A percentile compares a stretch with the other conserved stretches of the same genome.
These are phyloP conservation scores for Lactarius hatsudake DNA, from an alignment of 768 basidiomycete genomes.

Conservation along the genomic window DNA sequence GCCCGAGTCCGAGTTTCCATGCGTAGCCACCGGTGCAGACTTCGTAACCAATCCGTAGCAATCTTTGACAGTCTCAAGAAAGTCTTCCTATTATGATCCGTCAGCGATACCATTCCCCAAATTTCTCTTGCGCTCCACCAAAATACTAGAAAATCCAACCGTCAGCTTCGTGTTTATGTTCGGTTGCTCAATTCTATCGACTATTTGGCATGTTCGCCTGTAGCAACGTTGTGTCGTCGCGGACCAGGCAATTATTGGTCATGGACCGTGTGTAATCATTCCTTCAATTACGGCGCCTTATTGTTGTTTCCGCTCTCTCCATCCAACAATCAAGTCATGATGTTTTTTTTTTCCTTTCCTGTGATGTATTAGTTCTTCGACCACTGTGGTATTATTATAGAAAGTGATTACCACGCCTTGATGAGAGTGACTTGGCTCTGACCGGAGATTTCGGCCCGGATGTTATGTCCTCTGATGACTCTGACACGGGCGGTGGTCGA, in stretches of 20 bases:
- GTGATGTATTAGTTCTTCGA: background rate
- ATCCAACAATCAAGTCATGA: background rate
- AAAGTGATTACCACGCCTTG: slow-evolving; percentile 8
- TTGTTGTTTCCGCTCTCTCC: background rate
- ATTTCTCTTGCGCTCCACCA: background rate
- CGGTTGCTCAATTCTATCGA: slow-evolving; percentile 26
- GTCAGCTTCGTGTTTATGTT: slow-evolving; percentile 6
- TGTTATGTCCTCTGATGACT: slow-evolving; percentile 12
- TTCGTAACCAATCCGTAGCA: background rate
- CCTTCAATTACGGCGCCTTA: slow-evolving; percentile 5
- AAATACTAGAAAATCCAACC: background rate
- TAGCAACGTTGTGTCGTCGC: background rate
- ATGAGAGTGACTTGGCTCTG: background rate
- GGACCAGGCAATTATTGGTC: background rate
- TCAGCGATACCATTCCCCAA: slow-evolving; percentile 16
- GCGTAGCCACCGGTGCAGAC: background rate
- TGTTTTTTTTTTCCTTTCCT: background rate
- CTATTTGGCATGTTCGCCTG: slow-evolving; percentile 17
- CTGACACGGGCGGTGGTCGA: slow-evolving; percentile 6
- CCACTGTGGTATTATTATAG: background rate
- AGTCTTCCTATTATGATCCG: background rate
- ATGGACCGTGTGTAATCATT: background rate
- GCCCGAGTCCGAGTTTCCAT: background rate
- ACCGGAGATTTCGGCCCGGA: background rate
- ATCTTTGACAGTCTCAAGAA: background rate